Conservation (phyloP, 2,329 filamentous ascomycete genomes). For the Kalmusia sp. region DNA sequence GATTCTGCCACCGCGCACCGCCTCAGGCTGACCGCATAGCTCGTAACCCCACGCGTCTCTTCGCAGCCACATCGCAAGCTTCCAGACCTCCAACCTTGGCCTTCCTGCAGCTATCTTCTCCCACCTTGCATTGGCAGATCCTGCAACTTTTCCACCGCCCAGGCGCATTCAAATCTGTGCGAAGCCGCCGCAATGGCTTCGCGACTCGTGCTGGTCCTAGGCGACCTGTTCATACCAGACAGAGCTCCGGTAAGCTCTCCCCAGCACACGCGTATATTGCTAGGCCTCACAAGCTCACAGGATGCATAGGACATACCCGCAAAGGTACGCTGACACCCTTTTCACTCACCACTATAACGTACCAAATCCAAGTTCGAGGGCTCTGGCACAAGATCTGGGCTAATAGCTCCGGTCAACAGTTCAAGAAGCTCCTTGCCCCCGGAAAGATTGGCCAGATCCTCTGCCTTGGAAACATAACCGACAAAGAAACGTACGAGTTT, state of each 20-base stretch:
- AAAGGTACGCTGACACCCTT: constrained; percentile 41
- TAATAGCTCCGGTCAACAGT: constrained; percentile 32
- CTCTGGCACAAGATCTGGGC: constrained; percentile 5
- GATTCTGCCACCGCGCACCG: background rate
- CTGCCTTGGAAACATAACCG: constrained; percentile 65
- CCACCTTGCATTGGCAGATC: background rate
- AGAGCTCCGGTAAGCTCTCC: constrained; percentile 46
- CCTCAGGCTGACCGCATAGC: constrained; percentile 5
- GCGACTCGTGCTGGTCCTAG: constrained; percentile 50
- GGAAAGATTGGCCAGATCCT: constrained; percentile 66
- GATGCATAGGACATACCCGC: constrained; percentile 49
- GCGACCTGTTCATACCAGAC: constrained; percentile 54
- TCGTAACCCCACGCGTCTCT: background rate
- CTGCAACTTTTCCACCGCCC: background rate
- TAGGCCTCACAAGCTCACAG: constrained; percentile 48
- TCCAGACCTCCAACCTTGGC: background rate
- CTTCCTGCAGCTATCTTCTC: background rate
- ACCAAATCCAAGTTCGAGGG: constrained; percentile 9
- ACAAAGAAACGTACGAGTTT: constrained; percentile 64
- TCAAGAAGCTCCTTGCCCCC: constrained; percentile 64
- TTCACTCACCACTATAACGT: background rate
- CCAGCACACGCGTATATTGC: constrained; percentile 13
- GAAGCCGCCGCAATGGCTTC: constrained; percentile 45
- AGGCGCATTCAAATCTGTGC: background rate
- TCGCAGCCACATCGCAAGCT: constrained; percentile 1